These are phyloP conservation scores for Plasmodium vivax DNA, from an alignment of 169 alveolate genomes.

Conservation along the genomic window DNA sequence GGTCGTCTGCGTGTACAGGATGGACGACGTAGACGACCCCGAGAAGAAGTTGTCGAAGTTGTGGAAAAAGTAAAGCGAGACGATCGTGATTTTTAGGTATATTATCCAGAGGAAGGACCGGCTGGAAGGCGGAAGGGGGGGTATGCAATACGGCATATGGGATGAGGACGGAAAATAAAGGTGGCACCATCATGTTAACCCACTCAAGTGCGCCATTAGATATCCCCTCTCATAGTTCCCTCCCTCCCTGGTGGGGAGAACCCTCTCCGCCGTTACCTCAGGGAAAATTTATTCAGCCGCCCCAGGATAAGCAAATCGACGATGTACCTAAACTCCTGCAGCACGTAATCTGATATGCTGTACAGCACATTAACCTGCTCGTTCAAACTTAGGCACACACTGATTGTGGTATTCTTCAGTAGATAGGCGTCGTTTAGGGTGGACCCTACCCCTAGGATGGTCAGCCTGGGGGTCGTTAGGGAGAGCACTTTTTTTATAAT, in stretches of 20 bases:
- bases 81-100: constrained; percentile 61
- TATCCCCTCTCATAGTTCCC: background rate
- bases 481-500: constrained; percentile 37
- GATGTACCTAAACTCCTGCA: constrained; percentile 62
- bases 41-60: constrained; percentile 65
- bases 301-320: constrained; percentile 64
- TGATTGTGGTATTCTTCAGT: constrained; percentile 55
- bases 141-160: background rate
- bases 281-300: constrained; percentile 55
- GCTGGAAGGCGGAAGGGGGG: constrained; percentile 9
- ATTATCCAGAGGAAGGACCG: constrained; percentile 71
- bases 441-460: constrained; percentile 65
- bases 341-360: constrained; percentile 65
- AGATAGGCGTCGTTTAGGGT: constrained; percentile 62
- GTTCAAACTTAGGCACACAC: constrained; percentile 67
- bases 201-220: background rate
- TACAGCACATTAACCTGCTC: constrained; percentile 38
- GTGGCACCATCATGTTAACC: background rate
- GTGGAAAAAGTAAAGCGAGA: constrained; percentile 57
- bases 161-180: background rate
- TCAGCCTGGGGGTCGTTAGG: constrained; percentile 25
- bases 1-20: constrained; percentile 62
- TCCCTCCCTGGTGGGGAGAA: background rate
- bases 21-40: constrained; percentile 62
- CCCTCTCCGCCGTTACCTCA: constrained; percentile 22